Percentiles rank a stretch among this genome's conserved stretches.
Evolutionary conservation across 805 yeast genomes (phyloP).

Genomic region (Candida tallmaniae): DNA sequence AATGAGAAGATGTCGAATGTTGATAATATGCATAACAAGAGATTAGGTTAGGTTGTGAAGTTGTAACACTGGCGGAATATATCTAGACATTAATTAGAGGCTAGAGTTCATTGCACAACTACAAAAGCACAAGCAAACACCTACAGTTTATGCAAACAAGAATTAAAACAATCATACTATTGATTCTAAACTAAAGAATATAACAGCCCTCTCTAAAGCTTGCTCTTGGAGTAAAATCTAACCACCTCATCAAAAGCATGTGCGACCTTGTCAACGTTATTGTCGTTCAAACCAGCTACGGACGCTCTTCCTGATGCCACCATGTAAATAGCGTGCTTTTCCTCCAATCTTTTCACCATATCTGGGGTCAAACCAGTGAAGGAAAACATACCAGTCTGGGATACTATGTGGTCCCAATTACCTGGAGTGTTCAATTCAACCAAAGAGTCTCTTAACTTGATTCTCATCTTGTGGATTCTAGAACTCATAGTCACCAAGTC

Average conservation of each 20-base stretch:
- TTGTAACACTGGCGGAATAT: too few relatives aligned
- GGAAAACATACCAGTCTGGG: constrained; percentile 95
- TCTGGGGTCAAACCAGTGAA: constrained; percentile 80
- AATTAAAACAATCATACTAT: too few relatives aligned
- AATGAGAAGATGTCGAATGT: too few relatives aligned
- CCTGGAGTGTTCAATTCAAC: constrained; percentile 73
- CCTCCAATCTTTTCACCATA: constrained; percentile 73
- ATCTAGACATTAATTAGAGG: too few relatives aligned
- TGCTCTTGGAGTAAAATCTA: constrained; percentile 23
- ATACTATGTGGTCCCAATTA: constrained; percentile 84
- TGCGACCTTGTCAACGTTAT: constrained; percentile 76
- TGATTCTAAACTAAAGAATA: too few relatives aligned
- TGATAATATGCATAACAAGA: too few relatives aligned
- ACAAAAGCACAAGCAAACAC: too few relatives aligned
- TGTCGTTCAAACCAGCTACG: constrained; percentile 85
- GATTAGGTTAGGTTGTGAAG: too few relatives aligned
- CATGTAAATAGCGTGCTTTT: constrained; percentile 76
- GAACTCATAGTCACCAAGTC: constrained; percentile 86
- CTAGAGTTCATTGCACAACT: too few relatives aligned
- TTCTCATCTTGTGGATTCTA: constrained; percentile 79
- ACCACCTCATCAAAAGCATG: constrained; percentile 78
- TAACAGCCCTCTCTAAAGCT: too few relatives aligned
- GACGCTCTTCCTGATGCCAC: constrained; percentile 85
- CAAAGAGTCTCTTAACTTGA: constrained; percentile 56
- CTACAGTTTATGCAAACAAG: too few relatives aligned